phyloP scores from a whole-genome alignment of 2,329 filamentous ascomycete species.

The Pyrenophora graminea region DNA sequence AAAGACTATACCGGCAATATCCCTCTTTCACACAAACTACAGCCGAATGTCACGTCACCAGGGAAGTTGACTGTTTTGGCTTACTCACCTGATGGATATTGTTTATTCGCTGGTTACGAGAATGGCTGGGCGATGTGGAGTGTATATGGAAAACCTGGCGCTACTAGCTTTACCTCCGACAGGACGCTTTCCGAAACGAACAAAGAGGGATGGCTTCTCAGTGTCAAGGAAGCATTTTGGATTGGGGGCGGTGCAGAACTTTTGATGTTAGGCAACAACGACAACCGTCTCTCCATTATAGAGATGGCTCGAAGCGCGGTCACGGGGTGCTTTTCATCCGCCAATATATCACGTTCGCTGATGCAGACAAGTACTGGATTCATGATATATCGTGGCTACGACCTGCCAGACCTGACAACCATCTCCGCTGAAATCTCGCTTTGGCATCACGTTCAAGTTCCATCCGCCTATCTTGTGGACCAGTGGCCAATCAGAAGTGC shows the following conservation, averaged over 20 bases:
- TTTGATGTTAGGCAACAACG: slow-evolving; percentile 69
- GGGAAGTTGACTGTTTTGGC: slow-evolving; percentile 74
- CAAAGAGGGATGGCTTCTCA: slow-evolving; percentile 81
- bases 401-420: slow-evolving; percentile 84
- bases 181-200: slow-evolving; percentile 66
- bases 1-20: slow-evolving; percentile 94
- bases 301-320: slow-evolving; percentile 96
- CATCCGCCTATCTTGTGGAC: slow-evolving; percentile 79
- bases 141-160: slow-evolving; percentile 89
- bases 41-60: slow-evolving; percentile 69
- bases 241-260: slow-evolving; percentile 86
- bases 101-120: slow-evolving; percentile 90
- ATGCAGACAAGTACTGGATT: slow-evolving; percentile 86
- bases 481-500: slow-evolving; percentile 92
- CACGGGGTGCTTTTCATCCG: slow-evolving; percentile 85
- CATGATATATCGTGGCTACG: slow-evolving; percentile 92
- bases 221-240: slow-evolving; percentile 80
- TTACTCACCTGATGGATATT: slow-evolving; percentile 96
- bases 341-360: slow-evolving; percentile 86
- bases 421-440: slow-evolving; percentile 89
- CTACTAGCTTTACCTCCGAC: slow-evolving; percentile 79
- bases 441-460: slow-evolving; percentile 93
- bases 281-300: slow-evolving; percentile 81
- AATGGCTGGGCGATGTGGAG: slow-evolving; percentile 96
- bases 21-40: slow-evolving; percentile 79